A percentile compares a stretch with the other conserved stretches of the same genome.
Conservation (phyloP, 306 rosid species). For the Potentilla sterilis region DNA sequence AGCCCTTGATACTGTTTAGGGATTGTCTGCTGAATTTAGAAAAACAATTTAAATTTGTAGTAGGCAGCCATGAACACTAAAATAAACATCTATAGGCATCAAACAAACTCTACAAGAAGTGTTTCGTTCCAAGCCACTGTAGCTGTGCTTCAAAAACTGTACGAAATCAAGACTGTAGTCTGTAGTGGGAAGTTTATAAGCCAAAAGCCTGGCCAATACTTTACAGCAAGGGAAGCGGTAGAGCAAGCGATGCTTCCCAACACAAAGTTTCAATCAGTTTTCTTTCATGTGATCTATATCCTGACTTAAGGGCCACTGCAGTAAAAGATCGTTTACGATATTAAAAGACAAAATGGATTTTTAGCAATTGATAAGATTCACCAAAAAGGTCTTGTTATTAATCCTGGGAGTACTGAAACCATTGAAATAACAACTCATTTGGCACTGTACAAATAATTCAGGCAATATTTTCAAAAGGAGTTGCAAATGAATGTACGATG, state of each 20-base stretch:
- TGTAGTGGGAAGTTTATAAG: not conserved
- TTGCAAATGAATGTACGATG: not conserved
- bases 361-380: not conserved
- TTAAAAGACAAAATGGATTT: not conserved
- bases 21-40: not conserved
- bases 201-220: not conserved
- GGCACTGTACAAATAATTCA: not conserved
- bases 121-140: not conserved
- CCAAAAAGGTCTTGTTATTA: not conserved
- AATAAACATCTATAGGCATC: not conserved
- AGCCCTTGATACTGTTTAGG: not conserved
- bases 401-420: not conserved
- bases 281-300: not conserved
- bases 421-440: not conserved
- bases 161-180: not conserved
- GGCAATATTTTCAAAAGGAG: not conserved
- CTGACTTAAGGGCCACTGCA: not conserved
- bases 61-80: not conserved
- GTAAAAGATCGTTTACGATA: not conserved
- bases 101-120: not conserved
- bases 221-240: not conserved
- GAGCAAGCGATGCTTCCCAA: not conserved
- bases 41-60: not conserved
- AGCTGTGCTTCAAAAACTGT: not conserved
- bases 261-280: not conserved